A percentile compares a stretch with the other conserved stretches of the same genome.
phyloP scores from a whole-genome alignment of 192 early-diverging fungal species.

The Mortierella claussenii region DNA sequence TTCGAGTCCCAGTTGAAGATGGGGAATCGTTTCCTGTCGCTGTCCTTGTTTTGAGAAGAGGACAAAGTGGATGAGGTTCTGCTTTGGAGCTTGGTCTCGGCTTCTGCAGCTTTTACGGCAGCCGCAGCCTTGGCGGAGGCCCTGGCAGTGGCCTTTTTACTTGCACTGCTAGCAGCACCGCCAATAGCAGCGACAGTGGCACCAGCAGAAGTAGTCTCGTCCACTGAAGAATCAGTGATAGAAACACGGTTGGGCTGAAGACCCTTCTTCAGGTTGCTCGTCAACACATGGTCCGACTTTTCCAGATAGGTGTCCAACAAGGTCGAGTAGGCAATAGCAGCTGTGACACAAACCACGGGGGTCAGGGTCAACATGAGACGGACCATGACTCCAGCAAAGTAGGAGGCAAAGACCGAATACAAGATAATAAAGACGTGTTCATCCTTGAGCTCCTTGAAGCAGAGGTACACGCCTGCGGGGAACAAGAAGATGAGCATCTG shows the following conservation, averaged over 20 bases:
- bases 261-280: constrained; percentile 3
- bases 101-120: constrained; percentile 7
- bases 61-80: constrained; percentile 7
- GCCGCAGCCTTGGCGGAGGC: constrained; percentile 12
- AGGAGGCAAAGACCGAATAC: constrained; percentile 97
- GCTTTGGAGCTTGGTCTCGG: constrained; percentile 39
- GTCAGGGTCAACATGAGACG: constrained; percentile 98
- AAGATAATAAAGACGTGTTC: constrained; percentile 98
- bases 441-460: constrained; percentile 93
- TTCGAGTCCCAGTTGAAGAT: constrained; percentile 62
- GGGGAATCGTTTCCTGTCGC: constrained; percentile 45
- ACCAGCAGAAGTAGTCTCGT: too few species aligned
- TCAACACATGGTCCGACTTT: constrained; percentile 41
- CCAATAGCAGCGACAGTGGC: constrained; percentile 18
- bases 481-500: constrained; percentile 96
- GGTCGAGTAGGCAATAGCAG: constrained; percentile 90
- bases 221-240: too few species aligned
- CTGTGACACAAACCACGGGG: constrained; percentile 95
- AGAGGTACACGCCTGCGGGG: constrained; percentile 98
- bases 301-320: constrained; percentile 88
- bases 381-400: constrained; percentile 99
- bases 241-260: too few species aligned
- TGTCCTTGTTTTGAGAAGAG: not conserved
- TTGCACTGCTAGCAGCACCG: not conserved
- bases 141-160: constrained; percentile 8